Percentiles rank a stretch among this genome's conserved stretches.
These are phyloP conservation scores for Xylona heveae DNA, from an alignment of 495 filamentous ascomycete species.

Conservation along the genomic window DNA sequence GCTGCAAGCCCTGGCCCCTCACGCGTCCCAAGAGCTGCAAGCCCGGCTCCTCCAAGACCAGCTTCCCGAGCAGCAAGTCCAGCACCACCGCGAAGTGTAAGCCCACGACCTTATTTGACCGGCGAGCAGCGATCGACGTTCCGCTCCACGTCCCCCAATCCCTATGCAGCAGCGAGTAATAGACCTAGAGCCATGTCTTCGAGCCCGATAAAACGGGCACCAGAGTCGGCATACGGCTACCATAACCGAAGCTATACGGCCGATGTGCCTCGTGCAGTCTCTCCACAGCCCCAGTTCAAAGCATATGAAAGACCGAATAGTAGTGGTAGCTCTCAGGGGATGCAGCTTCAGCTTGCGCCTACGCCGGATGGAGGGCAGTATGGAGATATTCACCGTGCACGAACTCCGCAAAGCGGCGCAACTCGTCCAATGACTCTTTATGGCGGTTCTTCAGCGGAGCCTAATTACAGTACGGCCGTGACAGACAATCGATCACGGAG, in stretches of 20 bases:
- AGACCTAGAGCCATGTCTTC: slow-evolving; percentile 1
- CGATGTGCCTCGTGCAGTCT: slow-evolving; percentile 30
- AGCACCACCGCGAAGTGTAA: slow-evolving; percentile 24
- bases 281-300: slow-evolving; percentile 33
- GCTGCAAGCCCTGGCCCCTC: slow-evolving; percentile 6
- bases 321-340: slow-evolving; percentile 31
- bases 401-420: slow-evolving; percentile 6
- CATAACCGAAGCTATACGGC: slow-evolving; percentile 33
- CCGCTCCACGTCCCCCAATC: slow-evolving; percentile 28
- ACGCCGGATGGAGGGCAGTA: slow-evolving; percentile 24
- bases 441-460: slow-evolving; percentile 7
- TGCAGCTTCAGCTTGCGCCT: slow-evolving; percentile 64
- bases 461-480: slow-evolving; percentile 21
- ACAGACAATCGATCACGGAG: slow-evolving; percentile 37
- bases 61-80: slow-evolving; percentile 28
- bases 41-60: slow-evolving; percentile 13
- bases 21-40: slow-evolving; percentile 10
- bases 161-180: slow-evolving; percentile 19
- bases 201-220: slow-evolving; percentile 28
- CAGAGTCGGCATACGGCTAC: slow-evolving; percentile 34
- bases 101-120: slow-evolving; percentile 26
- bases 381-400: slow-evolving; percentile 13
- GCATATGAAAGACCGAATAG: slow-evolving; percentile 38
- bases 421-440: slow-evolving; percentile 18
- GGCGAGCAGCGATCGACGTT: slow-evolving; percentile 18